These are phyloP conservation scores for Sphenostylis stenocarpa DNA, from an alignment of 306 rosid genomes.

Conservation along the genomic window DNA sequence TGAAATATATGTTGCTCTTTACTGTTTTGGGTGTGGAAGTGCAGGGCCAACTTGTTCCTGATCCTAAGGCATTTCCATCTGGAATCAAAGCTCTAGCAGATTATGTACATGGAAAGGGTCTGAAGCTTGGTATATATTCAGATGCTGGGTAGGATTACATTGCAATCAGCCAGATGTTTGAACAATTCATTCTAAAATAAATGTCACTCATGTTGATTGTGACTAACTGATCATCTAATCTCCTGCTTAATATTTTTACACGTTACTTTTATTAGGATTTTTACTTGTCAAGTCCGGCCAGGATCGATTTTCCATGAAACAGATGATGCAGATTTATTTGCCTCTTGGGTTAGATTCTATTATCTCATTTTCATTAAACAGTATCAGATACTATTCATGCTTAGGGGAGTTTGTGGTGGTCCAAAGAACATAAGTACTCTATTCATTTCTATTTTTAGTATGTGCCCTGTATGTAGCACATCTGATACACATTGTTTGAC, in stretches of 20 bases:
- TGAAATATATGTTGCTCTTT: constrained; percentile 26
- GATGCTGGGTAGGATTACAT: constrained; percentile 84
- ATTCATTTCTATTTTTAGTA: constrained; percentile 1
- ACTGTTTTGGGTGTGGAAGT: constrained; percentile 40
- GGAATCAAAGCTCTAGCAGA: constrained; percentile 94
- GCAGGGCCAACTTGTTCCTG: constrained; percentile 77
- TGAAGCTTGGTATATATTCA: constrained; percentile 93
- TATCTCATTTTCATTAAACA: constrained; percentile 16
- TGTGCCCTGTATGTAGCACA: neutral
- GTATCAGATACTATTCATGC: constrained; percentile 21
- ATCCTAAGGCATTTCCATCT: constrained; percentile 72
- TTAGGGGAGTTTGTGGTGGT: neutral
- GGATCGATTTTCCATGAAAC: constrained; percentile 85
- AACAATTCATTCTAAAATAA: constrained; percentile 13
- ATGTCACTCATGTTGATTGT: constrained; percentile 11
- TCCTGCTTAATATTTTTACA: constrained; percentile 29
- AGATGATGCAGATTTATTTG: constrained; percentile 77
- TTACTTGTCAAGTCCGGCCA: constrained; percentile 95
- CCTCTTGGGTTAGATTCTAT: constrained; percentile 84
- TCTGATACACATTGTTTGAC: constrained; percentile 12
- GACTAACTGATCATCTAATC: constrained; percentile 23
- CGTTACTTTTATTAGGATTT: constrained; percentile 53
- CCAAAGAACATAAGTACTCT: constrained; percentile 1
- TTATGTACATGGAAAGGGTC: constrained; percentile 82
- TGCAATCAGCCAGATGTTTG: constrained; percentile 30